A percentile compares a stretch with the other conserved stretches of the same genome.
Conservation (phyloP, 495 filamentous ascomycete genomes). For the Pseudevernia furfuracea region DNA sequence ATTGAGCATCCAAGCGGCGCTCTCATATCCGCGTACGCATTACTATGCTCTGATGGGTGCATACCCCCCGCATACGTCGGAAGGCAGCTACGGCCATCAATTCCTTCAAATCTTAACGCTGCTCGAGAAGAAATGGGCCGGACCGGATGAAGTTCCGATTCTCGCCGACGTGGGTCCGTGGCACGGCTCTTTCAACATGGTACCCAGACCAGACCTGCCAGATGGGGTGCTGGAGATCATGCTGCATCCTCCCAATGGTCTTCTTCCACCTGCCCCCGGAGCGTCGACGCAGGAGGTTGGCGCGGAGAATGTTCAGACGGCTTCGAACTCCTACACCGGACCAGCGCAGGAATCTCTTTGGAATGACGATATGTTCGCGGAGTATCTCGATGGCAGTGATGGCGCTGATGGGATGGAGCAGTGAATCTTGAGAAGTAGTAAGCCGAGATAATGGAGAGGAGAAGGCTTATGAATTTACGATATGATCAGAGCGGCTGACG, state of each 20-base stretch:
- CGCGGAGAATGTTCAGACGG: neutral
- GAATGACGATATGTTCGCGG: neutral
- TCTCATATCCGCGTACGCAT: neutral
- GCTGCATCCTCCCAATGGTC: neutral
- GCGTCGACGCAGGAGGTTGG: neutral
- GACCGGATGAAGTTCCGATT: neutral
- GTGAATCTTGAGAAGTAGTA: neutral
- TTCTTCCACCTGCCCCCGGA: neutral
- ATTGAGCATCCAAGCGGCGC: conserved; percentile 9
- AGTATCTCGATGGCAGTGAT: neutral
- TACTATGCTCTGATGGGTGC: neutral
- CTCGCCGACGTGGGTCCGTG: conserved; percentile 1
- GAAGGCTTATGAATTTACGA: neutral
- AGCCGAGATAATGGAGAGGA: neutral
- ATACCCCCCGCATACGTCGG: neutral
- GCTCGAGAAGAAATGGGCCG: neutral
- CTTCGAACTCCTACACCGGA: neutral
- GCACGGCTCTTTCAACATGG: neutral
- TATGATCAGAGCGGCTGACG: neutral
- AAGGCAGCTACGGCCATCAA: neutral
- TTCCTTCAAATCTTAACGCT: neutral
- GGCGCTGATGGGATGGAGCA: neutral
- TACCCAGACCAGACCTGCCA: conserved; percentile 1
- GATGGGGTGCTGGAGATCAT: neutral
- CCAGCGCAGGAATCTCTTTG: neutral